Conservation (phyloP, 768 basidiomycete genomes). For the Galerina sulciceps region DNA sequence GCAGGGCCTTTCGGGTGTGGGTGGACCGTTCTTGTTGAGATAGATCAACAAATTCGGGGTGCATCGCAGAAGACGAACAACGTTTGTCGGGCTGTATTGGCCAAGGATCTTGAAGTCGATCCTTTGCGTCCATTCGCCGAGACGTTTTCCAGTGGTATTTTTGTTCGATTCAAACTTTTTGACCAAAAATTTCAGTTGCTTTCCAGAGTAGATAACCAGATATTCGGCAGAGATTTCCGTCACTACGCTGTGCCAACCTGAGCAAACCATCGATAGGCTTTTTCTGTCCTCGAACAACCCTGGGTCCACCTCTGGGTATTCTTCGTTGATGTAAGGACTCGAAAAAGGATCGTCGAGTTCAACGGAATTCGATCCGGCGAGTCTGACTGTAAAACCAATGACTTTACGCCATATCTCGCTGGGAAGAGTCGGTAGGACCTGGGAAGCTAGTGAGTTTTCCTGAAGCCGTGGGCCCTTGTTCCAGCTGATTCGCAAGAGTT, state of each 20-base stretch:
- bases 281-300: slow-evolving; percentile 33
- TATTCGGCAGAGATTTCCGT: slow-evolving; percentile 44
- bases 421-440: slow-evolving; percentile 14
- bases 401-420: slow-evolving; percentile 40
- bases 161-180: slow-evolving; percentile 37
- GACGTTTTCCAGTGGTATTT: slow-evolving; percentile 22
- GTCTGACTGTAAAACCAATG: slow-evolving; percentile 35
- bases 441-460: neutral
- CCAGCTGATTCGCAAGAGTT: neutral
- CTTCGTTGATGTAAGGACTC: slow-evolving; percentile 31
- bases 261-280: slow-evolving; percentile 39
- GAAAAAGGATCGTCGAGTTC: slow-evolving; percentile 45
- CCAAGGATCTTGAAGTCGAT: slow-evolving; percentile 45
- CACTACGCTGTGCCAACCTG: slow-evolving; percentile 39
- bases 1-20: slow-evolving; percentile 24
- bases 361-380: slow-evolving; percentile 34
- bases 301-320: slow-evolving; percentile 33
- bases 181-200: slow-evolving; percentile 37
- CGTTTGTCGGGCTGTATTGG: slow-evolving; percentile 25
- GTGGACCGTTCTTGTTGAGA: slow-evolving; percentile 38
- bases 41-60: slow-evolving; percentile 50
- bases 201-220: slow-evolving; percentile 37
- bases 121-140: slow-evolving; percentile 44
- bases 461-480: neutral
- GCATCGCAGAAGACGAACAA: slow-evolving; percentile 41